Conservation (phyloP, 2,329 filamentous ascomycete species). For the Xylariaceae sp. region DNA sequence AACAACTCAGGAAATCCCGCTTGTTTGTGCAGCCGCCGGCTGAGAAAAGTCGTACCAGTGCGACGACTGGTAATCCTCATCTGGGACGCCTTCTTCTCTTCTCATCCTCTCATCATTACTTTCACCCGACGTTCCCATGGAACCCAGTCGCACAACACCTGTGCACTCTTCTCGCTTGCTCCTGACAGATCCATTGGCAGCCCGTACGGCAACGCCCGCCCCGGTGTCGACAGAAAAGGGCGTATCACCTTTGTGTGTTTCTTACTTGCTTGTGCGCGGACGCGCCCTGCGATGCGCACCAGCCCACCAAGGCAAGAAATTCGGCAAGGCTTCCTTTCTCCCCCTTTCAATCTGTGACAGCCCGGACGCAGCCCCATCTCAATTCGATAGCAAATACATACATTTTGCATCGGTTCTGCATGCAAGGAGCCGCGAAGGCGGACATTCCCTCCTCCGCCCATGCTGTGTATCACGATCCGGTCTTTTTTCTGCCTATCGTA, state of each 20-base stretch:
- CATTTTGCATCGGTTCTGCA: background rate
- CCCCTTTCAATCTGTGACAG: background rate
- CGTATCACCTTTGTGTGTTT: too few species aligned
- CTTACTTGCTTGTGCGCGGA: too few species aligned
- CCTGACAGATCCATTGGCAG: background rate
- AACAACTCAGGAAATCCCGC: constrained; percentile 2
- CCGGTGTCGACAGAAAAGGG: too few species aligned
- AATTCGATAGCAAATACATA: constrained; percentile 1
- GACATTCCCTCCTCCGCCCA: background rate
- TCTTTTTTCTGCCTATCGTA: background rate
- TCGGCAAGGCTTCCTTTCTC: constrained; percentile 10
- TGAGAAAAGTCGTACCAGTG: constrained; percentile 9
- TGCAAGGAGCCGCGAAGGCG: constrained; percentile 4
- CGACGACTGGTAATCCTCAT: constrained; percentile 3
- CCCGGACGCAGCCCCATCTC: background rate
- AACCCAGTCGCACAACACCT: constrained; percentile 9
- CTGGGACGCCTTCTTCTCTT: constrained; percentile 4
- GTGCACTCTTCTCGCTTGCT: background rate
- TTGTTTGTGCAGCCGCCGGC: constrained; percentile 11
- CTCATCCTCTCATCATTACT: background rate
- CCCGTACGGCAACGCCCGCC: too few species aligned
- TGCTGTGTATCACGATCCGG: background rate
- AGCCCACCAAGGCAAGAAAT: background rate
- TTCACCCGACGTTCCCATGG: constrained; percentile 9
- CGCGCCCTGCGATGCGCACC: too few species aligned